Base-by-base conservation (phyloP, 2,329 filamentous ascomycete species). In the Xylaria sp. region DNA sequence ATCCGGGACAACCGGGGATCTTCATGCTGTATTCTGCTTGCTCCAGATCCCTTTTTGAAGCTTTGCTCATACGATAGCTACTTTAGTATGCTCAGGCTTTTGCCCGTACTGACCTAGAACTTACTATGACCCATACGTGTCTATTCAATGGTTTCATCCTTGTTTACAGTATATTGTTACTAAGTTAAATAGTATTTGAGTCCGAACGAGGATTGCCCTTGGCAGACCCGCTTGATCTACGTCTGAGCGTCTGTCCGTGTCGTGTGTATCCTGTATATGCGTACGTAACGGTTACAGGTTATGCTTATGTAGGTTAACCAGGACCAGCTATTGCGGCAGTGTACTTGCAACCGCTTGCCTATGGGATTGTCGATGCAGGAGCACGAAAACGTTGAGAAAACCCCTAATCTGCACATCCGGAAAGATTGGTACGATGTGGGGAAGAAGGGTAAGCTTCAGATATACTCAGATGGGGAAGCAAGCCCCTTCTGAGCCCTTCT, bases 331-430 rank as follows among this genome's bases (percentile, higher is more conserved):
- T 41, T 34, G 12, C 20, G 13, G 5, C 10, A 23, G n/a, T 8
- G 6, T 34, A 28, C 30, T 3, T 52, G 20, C 25, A 57, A 12
- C 34, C 20, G n/a, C 52, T 56, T 9, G 52, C 20, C 25, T 39
- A 25, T 56, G 32, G 52, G 8, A 34, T 53, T 20, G 50, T 41
- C 39, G 58, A 30, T 55, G 50, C 52, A 41, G 67, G 41, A 52
- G 62, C 45, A 69, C 64, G 53, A 60, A 69, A 67, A 64, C 64
- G 67, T 61, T 67, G 60, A 58, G 63, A 46, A 45, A 39, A 15
- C 67, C 64, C 67, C 64, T 67, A 57, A 69, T 59, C 64, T 57
- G 43, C 36, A 43, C 48, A 15, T 50, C 34, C 13, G 9, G 41
- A 39, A 53, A 39, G 32, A n/a, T 28, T 25, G 52, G 43, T 57